phyloP scores from a whole-genome alignment of 176 grass and related monocot genomes.

The Oryza glumipatula region DNA sequence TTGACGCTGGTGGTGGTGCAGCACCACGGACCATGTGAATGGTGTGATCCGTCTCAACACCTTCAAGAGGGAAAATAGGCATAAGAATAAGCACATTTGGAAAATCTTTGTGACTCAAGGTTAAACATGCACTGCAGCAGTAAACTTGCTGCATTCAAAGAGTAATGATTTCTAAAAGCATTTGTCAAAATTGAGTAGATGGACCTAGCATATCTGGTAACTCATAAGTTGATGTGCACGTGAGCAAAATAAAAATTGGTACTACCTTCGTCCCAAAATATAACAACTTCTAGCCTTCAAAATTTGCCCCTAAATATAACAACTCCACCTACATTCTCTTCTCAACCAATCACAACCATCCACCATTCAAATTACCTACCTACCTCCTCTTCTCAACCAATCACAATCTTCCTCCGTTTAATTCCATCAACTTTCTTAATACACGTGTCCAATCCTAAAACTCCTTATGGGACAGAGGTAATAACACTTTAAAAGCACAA shows the following conservation, averaged over 20 bases:
- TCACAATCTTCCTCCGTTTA: too few species aligned
- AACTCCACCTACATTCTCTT: too few species aligned
- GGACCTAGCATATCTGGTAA: not conserved
- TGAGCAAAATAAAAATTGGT: not conserved
- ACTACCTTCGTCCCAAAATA: too few species aligned
- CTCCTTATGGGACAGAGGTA: too few species aligned
- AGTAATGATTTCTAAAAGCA: not conserved
- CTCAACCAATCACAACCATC: too few species aligned
- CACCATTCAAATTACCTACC: too few species aligned
- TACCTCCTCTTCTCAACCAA: too few species aligned
- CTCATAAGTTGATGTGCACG: not conserved
- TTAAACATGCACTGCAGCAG: not conserved
- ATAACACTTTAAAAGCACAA: not conserved
- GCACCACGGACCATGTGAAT: slow-evolving; percentile 77
- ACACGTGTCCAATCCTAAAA: too few species aligned
- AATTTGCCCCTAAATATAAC: too few species aligned
- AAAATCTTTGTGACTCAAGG: not conserved
- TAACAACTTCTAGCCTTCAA: too few species aligned
- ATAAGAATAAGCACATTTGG: not conserved
- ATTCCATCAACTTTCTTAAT: too few species aligned
- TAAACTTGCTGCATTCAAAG: not conserved
- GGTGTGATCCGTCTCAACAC: slow-evolving; percentile 78
- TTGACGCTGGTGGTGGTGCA: slow-evolving; percentile 41
- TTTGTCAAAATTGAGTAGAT: not conserved
- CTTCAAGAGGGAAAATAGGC: slow-evolving; percentile 39